Percentiles rank a stretch among this genome's conserved stretches.
Conservation (phyloP, 1,284 basidiomycete genomes). For the Irpex sp. region DNA sequence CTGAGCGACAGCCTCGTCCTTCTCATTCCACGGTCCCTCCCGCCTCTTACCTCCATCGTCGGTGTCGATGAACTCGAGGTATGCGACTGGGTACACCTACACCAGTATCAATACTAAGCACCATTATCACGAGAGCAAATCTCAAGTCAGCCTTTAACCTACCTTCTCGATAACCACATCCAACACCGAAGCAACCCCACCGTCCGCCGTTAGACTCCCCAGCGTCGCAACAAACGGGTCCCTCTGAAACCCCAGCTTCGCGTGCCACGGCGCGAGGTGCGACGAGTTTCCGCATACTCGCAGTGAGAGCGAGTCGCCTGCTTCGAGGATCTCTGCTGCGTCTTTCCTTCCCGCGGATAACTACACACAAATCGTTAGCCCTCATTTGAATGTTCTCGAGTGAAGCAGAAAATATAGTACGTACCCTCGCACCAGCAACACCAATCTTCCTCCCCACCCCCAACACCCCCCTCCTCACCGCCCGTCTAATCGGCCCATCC, state of each 20-base stretch:
- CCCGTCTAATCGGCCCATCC: slow-evolving; percentile 70
- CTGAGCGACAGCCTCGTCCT: slow-evolving; percentile 58
- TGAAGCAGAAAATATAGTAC: too few species aligned
- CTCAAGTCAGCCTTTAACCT: too few species aligned
- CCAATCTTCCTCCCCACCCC: slow-evolving; percentile 80
- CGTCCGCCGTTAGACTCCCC: slow-evolving; percentile 76
- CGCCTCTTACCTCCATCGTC: slow-evolving; percentile 47
- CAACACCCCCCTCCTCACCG: slow-evolving; percentile 62
- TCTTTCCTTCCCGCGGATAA: slow-evolving; percentile 69
- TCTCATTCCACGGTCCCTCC: slow-evolving; percentile 61
- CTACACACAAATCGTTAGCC: too few species aligned
- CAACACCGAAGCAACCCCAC: slow-evolving; percentile 73
- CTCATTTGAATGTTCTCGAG: too few species aligned
- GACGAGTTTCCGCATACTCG: slow-evolving; percentile 80
- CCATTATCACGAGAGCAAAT: too few species aligned
- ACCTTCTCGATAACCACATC: slow-evolving; percentile 71
- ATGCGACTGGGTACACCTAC: slow-evolving; percentile 60
- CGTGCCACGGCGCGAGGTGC: slow-evolving; percentile 83
- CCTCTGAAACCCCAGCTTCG: slow-evolving; percentile 73
- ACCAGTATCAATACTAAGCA: not conserved
- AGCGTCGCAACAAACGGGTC: slow-evolving; percentile 69
- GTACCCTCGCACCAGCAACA: slow-evolving; percentile 76
- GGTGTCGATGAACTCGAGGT: slow-evolving; percentile 51
- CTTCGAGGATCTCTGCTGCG: slow-evolving; percentile 79
- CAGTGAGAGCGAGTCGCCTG: slow-evolving; percentile 65